These are phyloP conservation scores for Gossypium gossypioides DNA, from an alignment of 441 rosid species.

Conservation along the genomic window DNA sequence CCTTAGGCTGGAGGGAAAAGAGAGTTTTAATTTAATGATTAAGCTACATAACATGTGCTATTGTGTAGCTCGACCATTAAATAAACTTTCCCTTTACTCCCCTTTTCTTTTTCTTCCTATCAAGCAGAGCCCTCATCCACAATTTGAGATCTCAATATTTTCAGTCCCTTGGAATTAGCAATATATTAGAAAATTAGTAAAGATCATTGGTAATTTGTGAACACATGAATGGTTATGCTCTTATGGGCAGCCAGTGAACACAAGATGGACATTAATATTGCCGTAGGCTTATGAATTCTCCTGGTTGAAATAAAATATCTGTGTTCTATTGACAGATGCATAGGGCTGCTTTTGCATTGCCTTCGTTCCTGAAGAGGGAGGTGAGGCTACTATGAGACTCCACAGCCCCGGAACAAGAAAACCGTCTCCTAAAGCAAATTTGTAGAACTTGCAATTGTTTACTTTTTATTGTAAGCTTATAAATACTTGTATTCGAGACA, in stretches of 20 bases:
- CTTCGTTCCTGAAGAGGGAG: constrained; percentile 70
- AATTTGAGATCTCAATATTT: neutral
- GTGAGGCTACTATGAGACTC: constrained; percentile 36
- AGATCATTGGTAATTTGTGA: neutral
- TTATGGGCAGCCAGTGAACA: neutral
- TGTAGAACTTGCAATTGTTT: neutral
- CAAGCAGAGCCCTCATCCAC: neutral
- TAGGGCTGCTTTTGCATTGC: constrained; percentile 77
- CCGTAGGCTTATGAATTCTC: neutral
- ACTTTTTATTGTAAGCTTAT: neutral
- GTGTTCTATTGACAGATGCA: constrained; percentile 51
- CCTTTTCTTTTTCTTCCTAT: neutral
- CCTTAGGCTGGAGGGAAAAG: neutral
- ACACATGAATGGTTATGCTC: neutral
- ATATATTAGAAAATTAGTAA: neutral
- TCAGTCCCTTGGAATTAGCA: neutral
- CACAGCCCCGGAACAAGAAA: neutral
- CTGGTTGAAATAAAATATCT: neutral
- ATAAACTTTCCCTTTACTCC: neutral
- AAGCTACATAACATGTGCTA: neutral
- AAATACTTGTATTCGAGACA: neutral
- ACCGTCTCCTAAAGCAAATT: constrained; percentile 1
- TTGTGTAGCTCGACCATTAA: neutral
- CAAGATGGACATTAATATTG: neutral
- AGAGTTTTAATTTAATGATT: neutral